Evolutionary conservation across 768 basidiomycete genomes (phyloP), one percentile per base, ranked within the genome.

Genomic region (Amanita exitialis): DNA sequence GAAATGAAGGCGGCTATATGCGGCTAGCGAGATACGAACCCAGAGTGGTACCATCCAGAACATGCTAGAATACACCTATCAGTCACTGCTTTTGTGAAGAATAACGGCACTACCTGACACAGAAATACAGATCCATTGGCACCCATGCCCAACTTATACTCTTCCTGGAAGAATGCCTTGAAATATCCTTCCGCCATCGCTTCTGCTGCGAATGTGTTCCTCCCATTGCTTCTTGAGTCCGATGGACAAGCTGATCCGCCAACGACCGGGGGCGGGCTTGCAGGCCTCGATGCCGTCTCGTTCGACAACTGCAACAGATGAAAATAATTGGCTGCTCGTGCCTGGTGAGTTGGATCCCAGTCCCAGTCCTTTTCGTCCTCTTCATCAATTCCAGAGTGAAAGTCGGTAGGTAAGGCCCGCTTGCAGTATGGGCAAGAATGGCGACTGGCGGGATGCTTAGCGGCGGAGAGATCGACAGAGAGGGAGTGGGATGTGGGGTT

Each of bases 171-270:
- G 70, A 95, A 98, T 0, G 89, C 76, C 57, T 84, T 79, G 68
- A 94, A 95, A 63, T 97, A 97, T 0, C 93, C 93, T 48, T 92
- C 85, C 0, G 91, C 90, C 86, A 90, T 86, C 28, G 76, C 73
- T 46, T 85, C 83, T 2, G 79, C 74, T 2, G 79, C 71, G 64
- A 90, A 89, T 1, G 77, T 61, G 28, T 66, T 64, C 53, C 64
- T 54, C 16, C 55, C 49, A 36, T 56, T 51, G 25, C 27, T 57
- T 50, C 47, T 55, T 23, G 23, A 39, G 18, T 16, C 51, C 49
- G 23, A 37, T 8, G 42, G 52, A 37, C 21, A 49, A 44, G 21
- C 51, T 51, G 12, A 48, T 1, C 52, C 52, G 27, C 55, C 55
- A 25, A 41, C 55, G 27, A 50, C 51, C 0, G 56, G 69, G 61